phyloP scores from a whole-genome alignment of 345 rosid genomes.

The Populus nigra region DNA sequence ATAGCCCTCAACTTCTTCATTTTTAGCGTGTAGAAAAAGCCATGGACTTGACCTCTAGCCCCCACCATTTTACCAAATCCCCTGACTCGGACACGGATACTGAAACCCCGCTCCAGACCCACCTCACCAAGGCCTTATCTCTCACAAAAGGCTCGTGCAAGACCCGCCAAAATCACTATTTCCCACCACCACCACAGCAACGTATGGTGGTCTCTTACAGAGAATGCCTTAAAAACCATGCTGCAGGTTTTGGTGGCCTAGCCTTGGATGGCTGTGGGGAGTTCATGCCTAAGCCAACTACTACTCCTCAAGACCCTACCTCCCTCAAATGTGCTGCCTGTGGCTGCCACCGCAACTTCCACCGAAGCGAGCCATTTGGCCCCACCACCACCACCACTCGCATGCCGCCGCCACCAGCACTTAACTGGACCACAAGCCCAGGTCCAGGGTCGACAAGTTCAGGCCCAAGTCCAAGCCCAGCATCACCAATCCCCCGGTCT shows the following conservation, averaged over 20 bases:
- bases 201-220: conserved; percentile 54
- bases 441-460: conserved; percentile 34
- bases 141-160: conserved; percentile 12
- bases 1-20: background rate
- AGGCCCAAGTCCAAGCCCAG: conserved; percentile 30
- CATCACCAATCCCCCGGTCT: conserved; percentile 65
- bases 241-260: conserved; percentile 65
- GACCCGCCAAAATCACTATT: background rate
- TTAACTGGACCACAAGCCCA: conserved; percentile 34
- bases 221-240: conserved; percentile 83
- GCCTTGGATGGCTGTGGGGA: conserved; percentile 89
- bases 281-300: conserved; percentile 53
- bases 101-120: conserved; percentile 26
- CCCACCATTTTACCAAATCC: background rate
- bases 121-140: conserved; percentile 20
- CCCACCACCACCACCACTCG: conserved; percentile 12
- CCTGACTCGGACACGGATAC: conserved; percentile 20
- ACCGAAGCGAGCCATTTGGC: conserved; percentile 54
- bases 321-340: conserved; percentile 78
- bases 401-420: background rate
- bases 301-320: conserved; percentile 39
- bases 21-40: background rate
- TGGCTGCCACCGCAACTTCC: conserved; percentile 93
- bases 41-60: conserved; percentile 14
- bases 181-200: conserved; percentile 5